phyloP scores from a whole-genome alignment of 2,329 filamentous ascomycete species.

The Gaeumannomyces tritici region DNA sequence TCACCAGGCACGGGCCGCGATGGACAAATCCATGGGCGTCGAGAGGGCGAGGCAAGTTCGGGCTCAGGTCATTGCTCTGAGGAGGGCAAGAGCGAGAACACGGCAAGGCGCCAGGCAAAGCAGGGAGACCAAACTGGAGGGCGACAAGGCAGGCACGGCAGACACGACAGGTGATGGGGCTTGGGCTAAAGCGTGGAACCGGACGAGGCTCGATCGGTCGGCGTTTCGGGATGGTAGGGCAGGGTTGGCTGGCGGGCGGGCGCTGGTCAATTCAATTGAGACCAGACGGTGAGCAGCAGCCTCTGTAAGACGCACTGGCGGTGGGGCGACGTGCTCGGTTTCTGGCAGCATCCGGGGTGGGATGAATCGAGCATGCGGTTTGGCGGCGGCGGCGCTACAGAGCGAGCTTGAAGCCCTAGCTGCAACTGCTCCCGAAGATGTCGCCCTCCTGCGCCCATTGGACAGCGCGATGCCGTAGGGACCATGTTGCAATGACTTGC shows the following conservation, averaged over 20 bases:
- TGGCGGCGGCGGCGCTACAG: not conserved
- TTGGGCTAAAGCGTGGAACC: not conserved
- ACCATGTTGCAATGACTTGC: not conserved
- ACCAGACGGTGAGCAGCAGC: not conserved
- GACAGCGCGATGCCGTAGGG: not conserved
- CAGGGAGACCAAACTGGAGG: not conserved
- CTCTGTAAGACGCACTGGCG: not conserved
- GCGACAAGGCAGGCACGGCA: too few relatives aligned
- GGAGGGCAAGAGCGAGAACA: not conserved
- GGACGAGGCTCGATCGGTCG: not conserved
- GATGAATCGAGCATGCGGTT: not conserved
- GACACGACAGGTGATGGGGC: not conserved
- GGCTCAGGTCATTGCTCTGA: not conserved
- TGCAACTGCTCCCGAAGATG: not conserved
- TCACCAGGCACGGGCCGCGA: conserved; percentile 19
- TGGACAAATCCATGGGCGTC: conserved; percentile 9
- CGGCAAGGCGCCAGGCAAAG: not conserved
- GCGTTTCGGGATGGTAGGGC: not conserved
- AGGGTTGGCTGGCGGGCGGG: not conserved
- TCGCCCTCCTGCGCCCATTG: not conserved
- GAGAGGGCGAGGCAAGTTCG: not conserved
- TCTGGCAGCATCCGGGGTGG: not conserved
- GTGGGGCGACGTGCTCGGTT: not conserved
- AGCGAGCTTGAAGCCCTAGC: too few relatives aligned
- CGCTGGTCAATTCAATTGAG: not conserved